phyloP scores from a whole-genome alignment of 78 protist species.

The Pigoraptor vietnamica region DNA sequence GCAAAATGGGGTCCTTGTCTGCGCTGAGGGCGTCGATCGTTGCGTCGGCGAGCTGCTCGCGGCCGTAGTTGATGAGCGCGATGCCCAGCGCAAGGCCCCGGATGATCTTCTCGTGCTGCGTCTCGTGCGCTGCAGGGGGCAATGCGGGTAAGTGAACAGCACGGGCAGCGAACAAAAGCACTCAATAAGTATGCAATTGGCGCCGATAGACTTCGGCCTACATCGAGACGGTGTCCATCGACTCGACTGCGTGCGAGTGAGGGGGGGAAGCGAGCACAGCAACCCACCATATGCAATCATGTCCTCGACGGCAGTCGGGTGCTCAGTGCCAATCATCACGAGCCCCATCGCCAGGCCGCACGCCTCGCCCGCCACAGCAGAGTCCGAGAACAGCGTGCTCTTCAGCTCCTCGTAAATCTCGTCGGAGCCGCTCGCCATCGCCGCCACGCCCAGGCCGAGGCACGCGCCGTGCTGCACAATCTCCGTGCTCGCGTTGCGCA shows the following conservation, averaged over 20 bases:
- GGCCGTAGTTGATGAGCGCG: slow-evolving; percentile 80
- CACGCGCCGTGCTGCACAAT: slow-evolving; percentile 94
- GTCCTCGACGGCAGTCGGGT: slow-evolving; percentile 59
- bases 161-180: neutral
- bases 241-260: neutral
- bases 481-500: slow-evolving; percentile 38
- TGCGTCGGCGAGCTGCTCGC: slow-evolving; percentile 80
- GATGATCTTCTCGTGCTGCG: slow-evolving; percentile 97
- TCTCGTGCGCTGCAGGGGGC: slow-evolving; percentile 83
- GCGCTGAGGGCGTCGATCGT: slow-evolving; percentile 68
- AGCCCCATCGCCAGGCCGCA: slow-evolving; percentile 96
- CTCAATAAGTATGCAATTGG: no score
- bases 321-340: slow-evolving; percentile 86
- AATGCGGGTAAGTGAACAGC: neutral
- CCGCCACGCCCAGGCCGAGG: slow-evolving; percentile 93
- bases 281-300: slow-evolving; percentile 55
- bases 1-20: slow-evolving; percentile 68
- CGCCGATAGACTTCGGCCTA: no score
- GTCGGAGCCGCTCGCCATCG: slow-evolving; percentile 76
- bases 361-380: slow-evolving; percentile 96
- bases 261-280: neutral
- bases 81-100: slow-evolving; percentile 83
- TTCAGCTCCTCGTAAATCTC: slow-evolving; percentile 68
- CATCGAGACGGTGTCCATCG: no score
- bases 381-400: slow-evolving; percentile 57